Evolutionary conservation across 148 eudicot species (phyloP).

Genomic region (Persicaria maculosa): DNA sequence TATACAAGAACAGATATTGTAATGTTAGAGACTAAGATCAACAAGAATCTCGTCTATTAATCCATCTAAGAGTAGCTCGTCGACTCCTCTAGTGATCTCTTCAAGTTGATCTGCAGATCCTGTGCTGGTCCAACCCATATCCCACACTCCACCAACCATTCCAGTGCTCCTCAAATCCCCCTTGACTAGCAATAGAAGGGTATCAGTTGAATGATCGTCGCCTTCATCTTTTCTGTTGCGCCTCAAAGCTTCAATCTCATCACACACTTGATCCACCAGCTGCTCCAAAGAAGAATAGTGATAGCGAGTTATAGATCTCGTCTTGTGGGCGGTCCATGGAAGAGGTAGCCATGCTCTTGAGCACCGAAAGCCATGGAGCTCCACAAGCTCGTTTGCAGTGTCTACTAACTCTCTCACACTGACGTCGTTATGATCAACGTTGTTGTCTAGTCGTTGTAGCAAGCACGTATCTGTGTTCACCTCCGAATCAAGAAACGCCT

Average conservation of each 20-base stretch:
- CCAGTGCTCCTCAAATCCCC: slow-evolving; percentile 30
- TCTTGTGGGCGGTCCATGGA: neutral
- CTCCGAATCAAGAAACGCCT: slow-evolving; percentile 24
- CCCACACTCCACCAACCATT: slow-evolving; percentile 33
- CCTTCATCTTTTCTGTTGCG: neutral
- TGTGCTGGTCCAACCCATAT: slow-evolving; percentile 37
- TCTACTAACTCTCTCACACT: slow-evolving; percentile 29
- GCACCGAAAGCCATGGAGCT: slow-evolving; percentile 18
- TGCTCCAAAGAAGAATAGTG: slow-evolving; percentile 17
- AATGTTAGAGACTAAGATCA: slow-evolving; percentile 19
- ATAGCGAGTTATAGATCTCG: neutral
- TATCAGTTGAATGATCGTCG: slow-evolving; percentile 13
- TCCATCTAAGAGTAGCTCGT: slow-evolving; percentile 31
- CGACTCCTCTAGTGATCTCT: slow-evolving; percentile 25
- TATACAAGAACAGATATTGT: neutral
- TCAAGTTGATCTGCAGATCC: slow-evolving; percentile 30
- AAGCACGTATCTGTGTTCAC: slow-evolving; percentile 8
- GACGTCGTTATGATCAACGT: slow-evolving; percentile 6
- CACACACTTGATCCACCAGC: slow-evolving; percentile 27
- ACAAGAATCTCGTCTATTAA: slow-evolving; percentile 30
- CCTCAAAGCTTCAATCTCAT: slow-evolving; percentile 24
- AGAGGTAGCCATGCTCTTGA: slow-evolving; percentile 13
- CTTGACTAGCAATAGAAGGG: slow-evolving; percentile 23
- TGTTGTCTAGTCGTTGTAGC: neutral
- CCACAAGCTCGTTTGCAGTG: slow-evolving; percentile 41